A percentile compares a stretch with the other conserved stretches of the same genome.
Conservation (phyloP, 129 eudicot genomes). For the Arctium minus region DNA sequence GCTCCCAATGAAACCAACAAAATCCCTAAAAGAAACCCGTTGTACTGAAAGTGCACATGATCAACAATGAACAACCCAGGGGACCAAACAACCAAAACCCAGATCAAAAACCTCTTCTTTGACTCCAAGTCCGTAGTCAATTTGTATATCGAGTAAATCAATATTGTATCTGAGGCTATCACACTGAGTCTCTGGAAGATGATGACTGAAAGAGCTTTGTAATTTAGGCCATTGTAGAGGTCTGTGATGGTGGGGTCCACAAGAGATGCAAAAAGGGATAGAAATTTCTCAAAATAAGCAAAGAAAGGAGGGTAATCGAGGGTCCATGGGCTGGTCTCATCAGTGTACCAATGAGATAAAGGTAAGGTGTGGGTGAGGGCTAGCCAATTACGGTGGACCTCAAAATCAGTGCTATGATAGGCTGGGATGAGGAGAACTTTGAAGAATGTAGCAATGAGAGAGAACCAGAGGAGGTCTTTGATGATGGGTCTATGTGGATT, state of each 20-base stretch:
- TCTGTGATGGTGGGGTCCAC: slow-evolving; percentile 62
- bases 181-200: slow-evolving; percentile 70
- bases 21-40: slow-evolving; percentile 79
- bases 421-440: slow-evolving; percentile 81
- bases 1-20: slow-evolving; percentile 53
- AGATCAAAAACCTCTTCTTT: slow-evolving; percentile 45
- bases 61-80: slow-evolving; percentile 84
- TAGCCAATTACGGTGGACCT: slow-evolving; percentile 74
- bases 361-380: slow-evolving; percentile 65
- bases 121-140: slow-evolving; percentile 34
- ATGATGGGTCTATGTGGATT: slow-evolving; percentile 20
- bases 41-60: slow-evolving; percentile 93
- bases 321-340: slow-evolving; percentile 63
- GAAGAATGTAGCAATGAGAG: slow-evolving; percentile 43
- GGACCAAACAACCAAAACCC: slow-evolving; percentile 77
- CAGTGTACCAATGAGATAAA: slow-evolving; percentile 60
- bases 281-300: slow-evolving; percentile 56
- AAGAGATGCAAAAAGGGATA: slow-evolving; percentile 41
- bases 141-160: slow-evolving; percentile 41
- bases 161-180: slow-evolving; percentile 42
- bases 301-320: slow-evolving; percentile 81
- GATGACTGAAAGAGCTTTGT: slow-evolving; percentile 40
- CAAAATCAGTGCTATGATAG: slow-evolving; percentile 87
- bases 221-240: slow-evolving; percentile 63
- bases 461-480: slow-evolving; percentile 48